phyloP scores from a whole-genome alignment of 2,329 filamentous ascomycete species.

The Didymella lethalis region DNA sequence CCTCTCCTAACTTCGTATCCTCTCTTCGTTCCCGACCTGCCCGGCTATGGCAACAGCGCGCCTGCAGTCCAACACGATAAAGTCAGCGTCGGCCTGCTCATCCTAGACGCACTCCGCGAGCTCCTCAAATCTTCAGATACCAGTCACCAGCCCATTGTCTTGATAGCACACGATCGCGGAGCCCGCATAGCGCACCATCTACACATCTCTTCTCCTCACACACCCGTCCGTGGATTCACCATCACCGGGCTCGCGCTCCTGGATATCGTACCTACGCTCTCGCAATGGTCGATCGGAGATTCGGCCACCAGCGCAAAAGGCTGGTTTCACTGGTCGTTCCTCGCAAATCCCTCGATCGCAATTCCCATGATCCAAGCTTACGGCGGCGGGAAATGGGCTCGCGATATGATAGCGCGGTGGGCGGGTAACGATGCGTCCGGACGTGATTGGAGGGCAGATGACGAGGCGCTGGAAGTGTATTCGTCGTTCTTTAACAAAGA shows the following conservation, averaged over 20 bases:
- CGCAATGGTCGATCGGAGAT: conserved; percentile 58
- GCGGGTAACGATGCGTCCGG: conserved; percentile 30
- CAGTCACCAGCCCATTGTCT: conserved; percentile 23
- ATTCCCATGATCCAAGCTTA: conserved; percentile 58
- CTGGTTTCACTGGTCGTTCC: conserved; percentile 68
- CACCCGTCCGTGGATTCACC: conserved; percentile 44
- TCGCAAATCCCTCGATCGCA: conserved; percentile 62
- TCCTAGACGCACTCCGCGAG: conserved; percentile 35
- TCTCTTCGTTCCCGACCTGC: conserved; percentile 42
- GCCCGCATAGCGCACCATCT: conserved; percentile 64
- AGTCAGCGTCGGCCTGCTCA: conserved; percentile 31
- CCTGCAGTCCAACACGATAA: conserved; percentile 39
- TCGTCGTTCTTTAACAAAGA: conserved; percentile 52
- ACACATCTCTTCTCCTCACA: conserved; percentile 54
- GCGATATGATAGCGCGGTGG: conserved; percentile 49
- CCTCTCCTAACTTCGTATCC: conserved; percentile 38
- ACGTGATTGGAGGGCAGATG: conserved; percentile 21
- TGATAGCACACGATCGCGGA: conserved; percentile 66
- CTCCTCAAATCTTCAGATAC: conserved; percentile 15
- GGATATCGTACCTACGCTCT: conserved; percentile 59
- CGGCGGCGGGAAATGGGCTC: conserved; percentile 53
- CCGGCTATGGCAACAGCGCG: conserved; percentile 41
- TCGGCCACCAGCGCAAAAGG: conserved; percentile 53
- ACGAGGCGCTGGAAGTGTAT: conserved; percentile 54
- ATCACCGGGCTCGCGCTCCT: conserved; percentile 42